Evolutionary conservation across 257 asterid species (phyloP), one percentile per base, ranked within the genome.

Genomic region (Henckelia pumila): DNA sequence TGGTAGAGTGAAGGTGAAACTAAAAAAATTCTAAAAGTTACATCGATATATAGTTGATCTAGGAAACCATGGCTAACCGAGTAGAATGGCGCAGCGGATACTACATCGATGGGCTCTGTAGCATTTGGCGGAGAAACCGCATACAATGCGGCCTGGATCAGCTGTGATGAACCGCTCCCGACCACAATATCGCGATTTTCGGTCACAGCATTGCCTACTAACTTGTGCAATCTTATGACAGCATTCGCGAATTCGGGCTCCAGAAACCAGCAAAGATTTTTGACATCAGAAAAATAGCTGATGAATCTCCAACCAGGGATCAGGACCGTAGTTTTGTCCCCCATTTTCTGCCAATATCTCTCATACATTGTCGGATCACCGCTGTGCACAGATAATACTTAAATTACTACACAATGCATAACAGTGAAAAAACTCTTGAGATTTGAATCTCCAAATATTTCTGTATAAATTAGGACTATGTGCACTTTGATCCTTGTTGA

Each of bases 291-390:
- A 66, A 93, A 93, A 62, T 93, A 93, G 57, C 99, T 93, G 19
- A 93, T 84, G 73, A 86, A 88, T 76, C 85, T 91, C 97, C 97
- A 88, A 11, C 99, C 99, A 5, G 89, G 79, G 63, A 93, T 86
- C 68, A 86, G 79, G 21, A 85, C 79, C 0, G 92, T 76, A 2
- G 95, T 71, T 67, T 67, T 81, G 58, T 93, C 97, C 57, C 96
- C 97, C 72, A 77, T 57, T 73, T 71, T 78, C 37, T 80, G 78
- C 99, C 99, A 93, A 63, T 90, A 93, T 16, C 56, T 79, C 81
- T 85, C 95, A 62, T 93, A 93, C 97, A 93, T 93, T 8, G 96
- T 90, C 8, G 98, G 98, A 77, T 93, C 98, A 6, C 98, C 98
- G 61, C 98, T 93, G 77, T 68, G 77, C 30, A 37, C 3, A 35